Conservation (phyloP, 1,284 basidiomycete genomes). For the Dichomitus squalens region DNA sequence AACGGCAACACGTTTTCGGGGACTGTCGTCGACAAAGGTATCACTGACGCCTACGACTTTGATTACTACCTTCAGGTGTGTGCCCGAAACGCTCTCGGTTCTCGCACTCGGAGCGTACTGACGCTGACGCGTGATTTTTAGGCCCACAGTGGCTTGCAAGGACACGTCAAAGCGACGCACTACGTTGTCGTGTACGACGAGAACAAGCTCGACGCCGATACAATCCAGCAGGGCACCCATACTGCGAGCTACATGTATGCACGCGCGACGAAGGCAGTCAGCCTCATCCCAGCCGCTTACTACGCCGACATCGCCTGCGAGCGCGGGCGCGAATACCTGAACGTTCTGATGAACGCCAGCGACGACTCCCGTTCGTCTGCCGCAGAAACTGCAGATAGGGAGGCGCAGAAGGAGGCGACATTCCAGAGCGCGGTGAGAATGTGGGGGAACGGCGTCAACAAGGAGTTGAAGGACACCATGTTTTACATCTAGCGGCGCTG, state of each 20-base stretch:
- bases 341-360: conserved; percentile 58
- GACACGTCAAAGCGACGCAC: conserved; percentile 67
- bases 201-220: conserved; percentile 62
- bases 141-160: conserved; percentile 70
- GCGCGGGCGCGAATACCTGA: conserved; percentile 69
- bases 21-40: conserved; percentile 73
- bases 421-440: conserved; percentile 51
- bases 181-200: conserved; percentile 79
- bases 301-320: conserved; percentile 80
- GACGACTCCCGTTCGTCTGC: conserved; percentile 30
- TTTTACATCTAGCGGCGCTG: conserved; percentile 59
- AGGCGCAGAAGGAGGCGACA: conserved; percentile 45
- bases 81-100: neutral
- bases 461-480: conserved; percentile 61
- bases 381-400: conserved; percentile 31
- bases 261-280: conserved; percentile 77
- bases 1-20: conserved; percentile 77
- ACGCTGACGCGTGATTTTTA: conserved; percentile 1
- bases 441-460: conserved; percentile 70
- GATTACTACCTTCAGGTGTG: conserved; percentile 74
- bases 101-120: too few relatives aligned
- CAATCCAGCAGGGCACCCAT: conserved; percentile 69
- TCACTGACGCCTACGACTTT: conserved; percentile 71
- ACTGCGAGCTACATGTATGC: conserved; percentile 69
- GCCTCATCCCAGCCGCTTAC: conserved; percentile 74